phyloP scores from a whole-genome alignment of 2,329 filamentous ascomycete genomes.

The Penicillium sclerotigenum region DNA sequence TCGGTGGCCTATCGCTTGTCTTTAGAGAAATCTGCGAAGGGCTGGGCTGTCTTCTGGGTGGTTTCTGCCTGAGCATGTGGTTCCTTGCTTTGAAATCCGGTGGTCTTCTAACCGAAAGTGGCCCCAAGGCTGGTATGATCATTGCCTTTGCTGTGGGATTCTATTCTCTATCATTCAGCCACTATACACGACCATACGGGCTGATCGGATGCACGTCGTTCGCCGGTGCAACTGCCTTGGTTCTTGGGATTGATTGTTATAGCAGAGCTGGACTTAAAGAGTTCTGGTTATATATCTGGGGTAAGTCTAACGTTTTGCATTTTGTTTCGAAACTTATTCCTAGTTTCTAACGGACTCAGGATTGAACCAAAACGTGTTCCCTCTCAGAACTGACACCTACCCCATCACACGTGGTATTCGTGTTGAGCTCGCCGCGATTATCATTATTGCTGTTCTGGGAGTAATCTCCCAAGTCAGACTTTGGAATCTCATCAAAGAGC shows the following conservation, averaged over 20 bases:
- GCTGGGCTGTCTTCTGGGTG: conserved; percentile 81
- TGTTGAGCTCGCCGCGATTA: conserved; percentile 74
- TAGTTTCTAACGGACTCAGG: conserved; percentile 38
- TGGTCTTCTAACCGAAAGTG: conserved; percentile 63
- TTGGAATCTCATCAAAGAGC: conserved; percentile 71
- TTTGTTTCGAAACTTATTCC: background rate
- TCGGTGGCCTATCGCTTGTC: conserved; percentile 71
- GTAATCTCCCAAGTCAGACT: conserved; percentile 80
- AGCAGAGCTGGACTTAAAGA: conserved; percentile 88
- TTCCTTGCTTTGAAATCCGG: conserved; percentile 73
- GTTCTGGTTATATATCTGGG: conserved; percentile 93
- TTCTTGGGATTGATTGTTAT: conserved; percentile 88
- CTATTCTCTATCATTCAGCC: conserved; percentile 75
- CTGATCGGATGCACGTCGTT: conserved; percentile 76
- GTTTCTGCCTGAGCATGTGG: conserved; percentile 89
- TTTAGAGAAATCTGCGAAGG: conserved; percentile 83
- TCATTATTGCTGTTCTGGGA: conserved; percentile 72
- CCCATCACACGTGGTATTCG: conserved; percentile 82
- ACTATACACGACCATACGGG: conserved; percentile 72
- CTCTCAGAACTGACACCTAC: conserved; percentile 71
- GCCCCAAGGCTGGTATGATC: conserved; percentile 71
- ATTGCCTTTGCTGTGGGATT: conserved; percentile 64
- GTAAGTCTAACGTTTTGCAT: conserved; percentile 38
- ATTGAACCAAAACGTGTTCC: conserved; percentile 77
- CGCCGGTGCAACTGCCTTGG: conserved; percentile 70